Conservation (phyloP, 306 rosid genomes). For the Pterocarpus santalinus region DNA sequence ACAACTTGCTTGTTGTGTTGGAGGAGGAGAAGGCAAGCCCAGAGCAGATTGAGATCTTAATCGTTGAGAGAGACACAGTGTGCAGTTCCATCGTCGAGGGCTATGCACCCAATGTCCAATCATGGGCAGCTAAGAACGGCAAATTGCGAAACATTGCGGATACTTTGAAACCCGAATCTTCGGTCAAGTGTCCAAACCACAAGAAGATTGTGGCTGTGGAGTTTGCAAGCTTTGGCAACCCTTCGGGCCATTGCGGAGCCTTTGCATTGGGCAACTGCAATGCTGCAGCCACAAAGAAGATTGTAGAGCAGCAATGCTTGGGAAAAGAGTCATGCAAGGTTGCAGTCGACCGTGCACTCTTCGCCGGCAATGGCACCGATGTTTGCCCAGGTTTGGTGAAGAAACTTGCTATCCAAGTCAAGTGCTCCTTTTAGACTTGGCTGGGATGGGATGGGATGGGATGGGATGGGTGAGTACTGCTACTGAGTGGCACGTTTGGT, state of each 20-base stretch:
- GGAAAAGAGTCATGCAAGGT: conserved; percentile 64
- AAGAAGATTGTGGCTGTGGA: conserved; percentile 62
- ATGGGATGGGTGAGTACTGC: too few species aligned
- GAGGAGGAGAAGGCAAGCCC: conserved; percentile 71
- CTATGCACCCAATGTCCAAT: conserved; percentile 68
- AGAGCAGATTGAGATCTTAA: conserved; percentile 57
- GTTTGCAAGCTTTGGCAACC: conserved; percentile 85
- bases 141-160: conserved; percentile 31
- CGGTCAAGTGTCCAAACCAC: conserved; percentile 53
- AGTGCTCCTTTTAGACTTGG: conserved; percentile 46
- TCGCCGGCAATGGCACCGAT: conserved; percentile 46
- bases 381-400: conserved; percentile 58
- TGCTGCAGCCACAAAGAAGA: conserved; percentile 32
- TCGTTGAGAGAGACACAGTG: conserved; percentile 74
- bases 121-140: conserved; percentile 60
- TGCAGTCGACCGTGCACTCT: conserved; percentile 50
- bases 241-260: conserved; percentile 69
- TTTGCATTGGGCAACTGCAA: conserved; percentile 61
- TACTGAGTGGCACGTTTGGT: neutral
- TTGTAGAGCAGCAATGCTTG: conserved; percentile 68
- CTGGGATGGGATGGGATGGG: too few species aligned
- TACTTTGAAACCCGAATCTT: conserved; percentile 38
- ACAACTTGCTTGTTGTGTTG: conserved; percentile 73
- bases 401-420: conserved; percentile 69
- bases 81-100: conserved; percentile 62